These are phyloP conservation scores for Trichoderma asperellum DNA, from an alignment of 2,329 filamentous ascomycete genomes.

Conservation along the genomic window DNA sequence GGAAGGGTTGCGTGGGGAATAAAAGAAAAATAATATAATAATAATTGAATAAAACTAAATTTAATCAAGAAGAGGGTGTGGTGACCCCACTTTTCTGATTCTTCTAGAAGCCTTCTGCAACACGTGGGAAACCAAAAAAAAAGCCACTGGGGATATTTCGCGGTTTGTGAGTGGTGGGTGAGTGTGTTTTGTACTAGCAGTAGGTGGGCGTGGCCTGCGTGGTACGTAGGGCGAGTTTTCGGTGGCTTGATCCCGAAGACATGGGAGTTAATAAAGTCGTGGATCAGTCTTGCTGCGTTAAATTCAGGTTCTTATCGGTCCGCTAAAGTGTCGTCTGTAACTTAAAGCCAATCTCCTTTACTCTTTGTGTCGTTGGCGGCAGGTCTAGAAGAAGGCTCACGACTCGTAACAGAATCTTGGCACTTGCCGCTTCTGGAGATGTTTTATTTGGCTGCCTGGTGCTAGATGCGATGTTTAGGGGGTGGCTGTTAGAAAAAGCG, in stretches of 20 bases:
- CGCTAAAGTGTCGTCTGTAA: not conserved
- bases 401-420: not conserved
- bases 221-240: not conserved
- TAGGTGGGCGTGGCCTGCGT: not conserved
- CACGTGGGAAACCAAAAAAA: constrained; percentile 12
- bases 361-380: not conserved
- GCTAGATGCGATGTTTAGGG: not conserved
- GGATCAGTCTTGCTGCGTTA: not conserved
- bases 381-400: not conserved
- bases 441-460: not conserved
- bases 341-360: not conserved
- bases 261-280: not conserved
- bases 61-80: not conserved
- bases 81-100: constrained; percentile 15
- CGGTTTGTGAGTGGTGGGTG: not conserved
- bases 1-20: not conserved
- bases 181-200: not conserved
- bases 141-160: not conserved
- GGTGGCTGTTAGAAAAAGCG: not conserved
- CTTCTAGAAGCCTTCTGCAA: constrained; percentile 25
- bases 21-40: not conserved
- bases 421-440: not conserved
- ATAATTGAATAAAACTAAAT: not conserved
- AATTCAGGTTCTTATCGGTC: not conserved
- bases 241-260: constrained; percentile 5